A percentile compares a stretch with the other conserved stretches of the same genome.
These are phyloP conservation scores for Hibiscus tridactylites DNA, from an alignment of 345 rosid genomes.

Conservation along the genomic window DNA sequence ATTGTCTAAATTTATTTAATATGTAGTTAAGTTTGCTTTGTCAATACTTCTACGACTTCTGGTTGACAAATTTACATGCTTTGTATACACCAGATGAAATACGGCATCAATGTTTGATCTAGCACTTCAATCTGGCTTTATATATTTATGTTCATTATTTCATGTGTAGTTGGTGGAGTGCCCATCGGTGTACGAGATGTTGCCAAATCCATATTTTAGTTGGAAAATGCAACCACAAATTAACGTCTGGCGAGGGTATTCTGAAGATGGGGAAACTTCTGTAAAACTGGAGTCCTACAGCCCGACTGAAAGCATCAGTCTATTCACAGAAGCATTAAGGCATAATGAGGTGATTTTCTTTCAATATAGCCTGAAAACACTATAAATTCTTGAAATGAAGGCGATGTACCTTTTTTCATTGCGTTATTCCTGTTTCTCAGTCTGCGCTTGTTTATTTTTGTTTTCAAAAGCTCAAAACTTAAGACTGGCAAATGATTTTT, in stretches of 20 bases:
- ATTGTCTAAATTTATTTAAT: too few relatives aligned
- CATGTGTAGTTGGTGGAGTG: conserved; percentile 63
- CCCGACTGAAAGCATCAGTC: conserved; percentile 35
- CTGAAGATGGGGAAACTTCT: conserved; percentile 34
- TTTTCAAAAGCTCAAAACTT: neutral
- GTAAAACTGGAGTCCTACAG: conserved; percentile 52
- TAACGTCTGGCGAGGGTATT: conserved; percentile 59
- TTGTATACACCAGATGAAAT: neutral
- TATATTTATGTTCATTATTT: conserved; percentile 4
- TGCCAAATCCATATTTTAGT: conserved; percentile 68
- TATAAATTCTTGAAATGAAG: neutral
- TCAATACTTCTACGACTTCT: neutral
- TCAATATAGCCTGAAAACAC: neutral
- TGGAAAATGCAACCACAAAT: conserved; percentile 65
- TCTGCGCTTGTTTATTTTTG: neutral
- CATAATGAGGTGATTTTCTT: conserved; percentile 55
- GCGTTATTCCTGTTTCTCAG: neutral
- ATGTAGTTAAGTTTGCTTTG: neutral
- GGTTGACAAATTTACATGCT: neutral
- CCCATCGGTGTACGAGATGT: conserved; percentile 86
- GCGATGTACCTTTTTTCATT: neutral
- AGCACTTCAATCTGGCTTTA: neutral
- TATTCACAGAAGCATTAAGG: conserved; percentile 65
- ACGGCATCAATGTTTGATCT: neutral
- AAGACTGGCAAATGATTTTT: neutral